These are phyloP conservation scores for Boletus coccyginus DNA, from an alignment of 768 basidiomycete species.

Conservation along the genomic window DNA sequence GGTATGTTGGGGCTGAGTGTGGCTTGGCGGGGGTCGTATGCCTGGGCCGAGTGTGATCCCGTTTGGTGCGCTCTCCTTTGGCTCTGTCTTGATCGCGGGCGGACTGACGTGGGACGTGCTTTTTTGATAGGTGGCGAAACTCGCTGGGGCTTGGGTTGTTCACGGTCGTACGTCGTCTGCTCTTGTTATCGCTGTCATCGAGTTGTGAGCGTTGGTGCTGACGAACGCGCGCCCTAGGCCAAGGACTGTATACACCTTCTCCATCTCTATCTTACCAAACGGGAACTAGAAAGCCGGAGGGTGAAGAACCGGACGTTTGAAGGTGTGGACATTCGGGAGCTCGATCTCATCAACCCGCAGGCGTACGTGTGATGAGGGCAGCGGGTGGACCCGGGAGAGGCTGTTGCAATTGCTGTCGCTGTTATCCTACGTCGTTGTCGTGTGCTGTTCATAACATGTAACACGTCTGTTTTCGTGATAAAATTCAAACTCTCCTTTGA, in stretches of 20 bases:
- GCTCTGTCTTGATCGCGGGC: not conserved
- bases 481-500: too few species aligned
- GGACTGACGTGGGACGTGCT: not conserved
- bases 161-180: slow-evolving; percentile 47
- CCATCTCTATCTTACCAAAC: slow-evolving; percentile 68
- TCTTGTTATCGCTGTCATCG: too few species aligned
- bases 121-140: slow-evolving; percentile 55
- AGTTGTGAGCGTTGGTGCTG: not conserved
- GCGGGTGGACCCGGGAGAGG: too few species aligned
- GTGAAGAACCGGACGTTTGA: slow-evolving; percentile 70
- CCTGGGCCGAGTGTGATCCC: slow-evolving; percentile 69
- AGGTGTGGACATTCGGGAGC: slow-evolving; percentile 63
- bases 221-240: slow-evolving; percentile 37
- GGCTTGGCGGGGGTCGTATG: slow-evolving; percentile 53
- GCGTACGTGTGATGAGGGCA: slow-evolving; percentile 5
- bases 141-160: slow-evolving; percentile 66
- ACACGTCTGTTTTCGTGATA: too few species aligned
- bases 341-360: slow-evolving; percentile 57
- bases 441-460: too few species aligned
- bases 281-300: slow-evolving; percentile 64
- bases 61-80: slow-evolving; percentile 49
- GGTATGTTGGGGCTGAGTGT: slow-evolving; percentile 42
- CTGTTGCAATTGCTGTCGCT: not conserved
- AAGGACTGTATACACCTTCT: slow-evolving; percentile 67
- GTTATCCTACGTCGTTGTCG: too few species aligned